Conservation (phyloP, 2,329 filamentous ascomycete species). For the Alternaria consortialis region DNA sequence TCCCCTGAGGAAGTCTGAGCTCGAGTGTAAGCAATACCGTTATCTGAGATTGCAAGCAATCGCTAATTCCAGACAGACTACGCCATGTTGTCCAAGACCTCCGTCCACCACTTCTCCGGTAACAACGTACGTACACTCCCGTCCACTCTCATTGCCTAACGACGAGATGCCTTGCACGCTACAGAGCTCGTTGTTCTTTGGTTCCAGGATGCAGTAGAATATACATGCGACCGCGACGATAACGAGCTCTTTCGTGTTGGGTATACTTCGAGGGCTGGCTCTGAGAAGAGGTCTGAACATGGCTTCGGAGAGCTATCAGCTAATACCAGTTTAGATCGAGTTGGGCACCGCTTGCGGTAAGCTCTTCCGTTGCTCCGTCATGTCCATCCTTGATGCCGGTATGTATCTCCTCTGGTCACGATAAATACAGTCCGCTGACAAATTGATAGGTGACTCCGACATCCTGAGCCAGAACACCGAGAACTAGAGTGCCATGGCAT, state of each 20-base stretch:
- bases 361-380: conserved; percentile 97
- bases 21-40: conserved; percentile 76
- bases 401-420: conserved; percentile 21
- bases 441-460: conserved; percentile 74
- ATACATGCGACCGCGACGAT: neutral
- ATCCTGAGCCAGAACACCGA: conserved; percentile 80
- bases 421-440: conserved; percentile 21
- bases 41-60: neutral
- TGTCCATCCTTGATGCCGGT: conserved; percentile 95
- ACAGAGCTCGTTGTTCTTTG: neutral
- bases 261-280: conserved; percentile 64
- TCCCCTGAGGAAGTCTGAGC: conserved; percentile 96
- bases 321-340: conserved; percentile 82
- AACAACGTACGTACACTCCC: conserved; percentile 86
- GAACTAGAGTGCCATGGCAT: conserved; percentile 42
- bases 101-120: conserved; percentile 94
- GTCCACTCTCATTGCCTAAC: conserved; percentile 51
- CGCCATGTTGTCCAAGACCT: conserved; percentile 26
- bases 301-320: conserved; percentile 88
- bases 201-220: conserved; percentile 9
- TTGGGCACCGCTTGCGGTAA: conserved; percentile 98
- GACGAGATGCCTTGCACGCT: conserved; percentile 40
- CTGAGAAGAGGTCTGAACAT: conserved; percentile 85
- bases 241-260: conserved; percentile 14
- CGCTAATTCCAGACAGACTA: conserved; percentile 14